Percentiles rank a stretch among this genome's conserved stretches.
Evolutionary conservation across 495 filamentous ascomycete genomes (phyloP).

Genomic region (Penicillium manginii): DNA sequence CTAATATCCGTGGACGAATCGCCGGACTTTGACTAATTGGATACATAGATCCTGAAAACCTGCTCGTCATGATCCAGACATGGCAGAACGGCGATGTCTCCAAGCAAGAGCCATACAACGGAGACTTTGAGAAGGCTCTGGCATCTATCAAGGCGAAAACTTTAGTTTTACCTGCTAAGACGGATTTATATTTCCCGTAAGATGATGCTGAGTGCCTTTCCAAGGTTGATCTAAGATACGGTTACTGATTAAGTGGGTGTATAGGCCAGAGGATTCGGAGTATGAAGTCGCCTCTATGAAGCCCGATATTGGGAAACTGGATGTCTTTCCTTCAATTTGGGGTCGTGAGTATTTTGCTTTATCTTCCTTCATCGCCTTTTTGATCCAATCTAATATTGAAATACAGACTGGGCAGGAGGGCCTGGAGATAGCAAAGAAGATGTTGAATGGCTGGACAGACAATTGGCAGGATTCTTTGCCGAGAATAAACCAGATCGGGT

Average conservation of each 20-base stretch:
- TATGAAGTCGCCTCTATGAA: slow-evolving; percentile 69
- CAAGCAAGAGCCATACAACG: slow-evolving; percentile 64
- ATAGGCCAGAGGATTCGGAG: slow-evolving; percentile 67
- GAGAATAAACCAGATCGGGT: slow-evolving; percentile 19
- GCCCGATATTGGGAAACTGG: slow-evolving; percentile 60
- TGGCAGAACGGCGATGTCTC: slow-evolving; percentile 74
- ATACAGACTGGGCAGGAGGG: slow-evolving; percentile 60
- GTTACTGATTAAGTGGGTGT: slow-evolving; percentile 17
- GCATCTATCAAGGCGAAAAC: slow-evolving; percentile 68
- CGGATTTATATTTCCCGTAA: slow-evolving; percentile 75
- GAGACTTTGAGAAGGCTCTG: slow-evolving; percentile 67
- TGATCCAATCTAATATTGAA: slow-evolving; percentile 15
- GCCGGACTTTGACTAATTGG: background rate
- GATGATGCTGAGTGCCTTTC: slow-evolving; percentile 28
- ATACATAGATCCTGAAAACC: slow-evolving; percentile 70
- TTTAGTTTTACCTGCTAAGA: slow-evolving; percentile 65
- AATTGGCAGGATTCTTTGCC: slow-evolving; percentile 54
- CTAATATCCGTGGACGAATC: background rate
- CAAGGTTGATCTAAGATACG: background rate
- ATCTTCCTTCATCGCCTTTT: too few species aligned
- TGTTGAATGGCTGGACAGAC: slow-evolving; percentile 67
- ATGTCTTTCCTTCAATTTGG: slow-evolving; percentile 66
- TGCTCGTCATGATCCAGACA: slow-evolving; percentile 70
- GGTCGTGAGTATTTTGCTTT: slow-evolving; percentile 56
- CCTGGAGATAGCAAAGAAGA: slow-evolving; percentile 67